Evolutionary conservation across 192 early-diverging fungal genomes (phyloP), one percentile per base, ranked within the genome.

Genomic region (Funneliformis mosseae): DNA sequence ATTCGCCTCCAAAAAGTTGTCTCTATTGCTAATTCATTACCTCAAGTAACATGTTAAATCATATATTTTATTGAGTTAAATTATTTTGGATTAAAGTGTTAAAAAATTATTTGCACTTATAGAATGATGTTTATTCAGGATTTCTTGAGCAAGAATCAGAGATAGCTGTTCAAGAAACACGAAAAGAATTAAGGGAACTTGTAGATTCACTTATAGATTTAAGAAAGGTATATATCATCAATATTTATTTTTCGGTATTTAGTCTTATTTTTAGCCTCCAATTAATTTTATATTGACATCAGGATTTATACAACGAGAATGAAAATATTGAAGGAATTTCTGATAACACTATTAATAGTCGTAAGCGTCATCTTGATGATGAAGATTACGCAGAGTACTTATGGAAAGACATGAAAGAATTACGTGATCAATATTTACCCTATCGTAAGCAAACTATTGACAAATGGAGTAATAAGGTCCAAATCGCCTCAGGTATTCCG

Each of bases 401-500:
- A 21, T 94, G 91, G 92, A 77, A 84, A 28, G 87, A 92, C 63
- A 87, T 93, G 33, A 80, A 86, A 39, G 79, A 84, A n/a, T 72
- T 95, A 38, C 86, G 95, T 79, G 83, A 87, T 25, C 81, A 84
- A 46, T 96, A 96, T 82, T 83, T 84, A n/a, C 87, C 92, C 7
- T 99, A 88, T 86, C 94, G 95, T n/a, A 88, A 95, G 80, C 83
- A 86, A 76, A 96, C 95, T 11, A 88, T 99, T 28, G 97, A 98
- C 55, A 98, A 97, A 80, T 99, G 97, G 97, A 92, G 91, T 81
- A 91, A 89, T 84, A 97, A 97, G 81, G 93, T 96, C 1, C 92
- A 93, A 73, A 87, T 92, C 12, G 88, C 95, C 5, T 89, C 91
- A 7, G 91, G 90, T 39, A 87, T 92, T 11, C 86, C 92, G 0